Evolutionary conservation across 352 stramenopile species (phyloP).

Genomic region (Blastocystis sp.): DNA sequence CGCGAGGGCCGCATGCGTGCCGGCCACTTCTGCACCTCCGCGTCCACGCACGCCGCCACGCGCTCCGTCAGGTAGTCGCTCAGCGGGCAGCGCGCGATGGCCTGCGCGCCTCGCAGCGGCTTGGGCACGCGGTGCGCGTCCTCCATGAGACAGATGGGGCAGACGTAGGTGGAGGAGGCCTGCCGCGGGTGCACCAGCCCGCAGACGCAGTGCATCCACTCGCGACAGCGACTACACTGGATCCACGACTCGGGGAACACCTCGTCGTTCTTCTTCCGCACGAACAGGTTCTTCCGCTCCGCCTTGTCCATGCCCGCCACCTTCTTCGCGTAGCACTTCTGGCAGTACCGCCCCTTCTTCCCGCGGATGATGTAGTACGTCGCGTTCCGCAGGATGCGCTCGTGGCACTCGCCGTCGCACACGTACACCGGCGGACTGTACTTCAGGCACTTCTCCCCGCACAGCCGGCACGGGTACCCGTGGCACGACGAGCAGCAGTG

Average conservation of each 20-base stretch:
- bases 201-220: constrained; percentile 61
- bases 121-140: background rate
- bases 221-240: constrained; percentile 18
- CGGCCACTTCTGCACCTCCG: constrained; percentile 27
- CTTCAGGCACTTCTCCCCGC: constrained; percentile 43
- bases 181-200: constrained; percentile 54
- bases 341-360: constrained; percentile 42
- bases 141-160: constrained; percentile 41
- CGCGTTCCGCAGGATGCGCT: constrained; percentile 53
- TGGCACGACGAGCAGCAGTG: constrained; percentile 27
- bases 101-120: background rate
- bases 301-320: constrained; percentile 12
- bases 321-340: constrained; percentile 53
- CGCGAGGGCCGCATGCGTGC: background rate
- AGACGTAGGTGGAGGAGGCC: constrained; percentile 28
- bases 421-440: constrained; percentile 38
- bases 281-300: constrained; percentile 47
- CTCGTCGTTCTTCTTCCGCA: constrained; percentile 64
- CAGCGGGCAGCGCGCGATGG: constrained; percentile 3
- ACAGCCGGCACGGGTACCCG: constrained; percentile 23
- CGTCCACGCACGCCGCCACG: background rate
- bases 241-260: constrained; percentile 61
- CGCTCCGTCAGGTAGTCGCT: constrained; percentile 26
- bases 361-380: constrained; percentile 63
- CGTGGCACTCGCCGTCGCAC: constrained; percentile 43